Percentiles rank a stretch among this genome's conserved stretches.
Evolutionary conservation across 176 grass and related monocot species (phyloP).

Genomic region (Hordeum marinum): DNA sequence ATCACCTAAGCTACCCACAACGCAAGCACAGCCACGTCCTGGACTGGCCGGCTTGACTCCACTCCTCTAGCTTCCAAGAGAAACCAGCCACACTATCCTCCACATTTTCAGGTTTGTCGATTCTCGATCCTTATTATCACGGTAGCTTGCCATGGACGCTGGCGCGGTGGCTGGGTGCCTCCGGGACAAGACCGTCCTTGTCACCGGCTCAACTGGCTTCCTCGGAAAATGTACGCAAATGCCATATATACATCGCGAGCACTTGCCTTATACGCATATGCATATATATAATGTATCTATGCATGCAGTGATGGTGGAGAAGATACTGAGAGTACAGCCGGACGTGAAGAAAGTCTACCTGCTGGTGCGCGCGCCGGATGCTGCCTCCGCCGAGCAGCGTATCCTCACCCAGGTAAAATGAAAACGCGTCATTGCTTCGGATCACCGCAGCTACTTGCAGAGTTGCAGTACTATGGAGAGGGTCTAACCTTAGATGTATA

Average conservation of each 20-base stretch:
- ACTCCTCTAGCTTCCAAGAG: not conserved
- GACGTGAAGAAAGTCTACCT: constrained; percentile 17
- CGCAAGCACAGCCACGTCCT: not conserved
- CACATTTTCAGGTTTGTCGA: not conserved
- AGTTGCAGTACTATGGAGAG: not conserved
- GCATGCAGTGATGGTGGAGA: constrained; percentile 25
- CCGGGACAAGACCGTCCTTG: constrained; percentile 43
- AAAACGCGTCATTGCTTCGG: not conserved
- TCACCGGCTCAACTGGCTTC: constrained; percentile 66
- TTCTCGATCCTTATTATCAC: not conserved
- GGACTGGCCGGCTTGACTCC: not conserved
- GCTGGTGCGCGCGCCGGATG: not conserved
- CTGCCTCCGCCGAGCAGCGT: not conserved
- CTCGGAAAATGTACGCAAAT: constrained; percentile 42
- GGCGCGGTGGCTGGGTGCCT: constrained; percentile 34
- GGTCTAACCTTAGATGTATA: not conserved
- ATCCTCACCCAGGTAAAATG: not conserved
- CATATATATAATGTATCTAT: no score
- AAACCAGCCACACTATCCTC: not conserved
- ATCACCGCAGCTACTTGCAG: not conserved
- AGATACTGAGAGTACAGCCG: constrained; percentile 14
- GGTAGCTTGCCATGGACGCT: constrained; percentile 34
- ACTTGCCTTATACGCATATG: no score
- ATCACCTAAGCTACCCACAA: not conserved
- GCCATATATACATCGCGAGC: not conserved